These are phyloP conservation scores for Nidula microcarpa DNA, from an alignment of 768 basidiomycete species.

Conservation along the genomic window DNA sequence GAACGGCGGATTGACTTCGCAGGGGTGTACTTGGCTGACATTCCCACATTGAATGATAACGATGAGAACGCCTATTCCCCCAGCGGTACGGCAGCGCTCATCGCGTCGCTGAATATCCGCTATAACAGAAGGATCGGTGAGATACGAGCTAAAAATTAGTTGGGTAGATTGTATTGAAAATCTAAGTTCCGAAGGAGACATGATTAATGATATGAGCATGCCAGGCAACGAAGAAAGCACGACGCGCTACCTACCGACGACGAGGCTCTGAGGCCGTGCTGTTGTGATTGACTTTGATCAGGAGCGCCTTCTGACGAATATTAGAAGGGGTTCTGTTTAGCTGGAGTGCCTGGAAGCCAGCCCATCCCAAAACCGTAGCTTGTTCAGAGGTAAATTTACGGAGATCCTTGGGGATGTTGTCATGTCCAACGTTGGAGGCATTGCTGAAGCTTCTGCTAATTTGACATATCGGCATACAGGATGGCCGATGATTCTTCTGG, in stretches of 20 bases:
- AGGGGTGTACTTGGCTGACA: slow-evolving; percentile 81
- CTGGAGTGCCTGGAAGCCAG: slow-evolving; percentile 81
- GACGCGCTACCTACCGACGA: too few relatives aligned
- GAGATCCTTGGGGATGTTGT: slow-evolving; percentile 65
- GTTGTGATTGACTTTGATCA: slow-evolving; percentile 59
- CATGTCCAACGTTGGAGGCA: slow-evolving; percentile 34
- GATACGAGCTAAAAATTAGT: slow-evolving; percentile 66
- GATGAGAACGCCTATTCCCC: slow-evolving; percentile 74
- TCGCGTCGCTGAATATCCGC: slow-evolving; percentile 78
- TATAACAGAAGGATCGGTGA: slow-evolving; percentile 73
- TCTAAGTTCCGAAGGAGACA: slow-evolving; percentile 28
- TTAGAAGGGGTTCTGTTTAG: slow-evolving; percentile 78
- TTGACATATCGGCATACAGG: slow-evolving; percentile 77
- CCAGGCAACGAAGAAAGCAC: too few relatives aligned
- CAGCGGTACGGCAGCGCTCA: slow-evolving; percentile 69
- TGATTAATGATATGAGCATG: too few relatives aligned
- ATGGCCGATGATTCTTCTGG: slow-evolving; percentile 74
- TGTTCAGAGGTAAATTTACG: slow-evolving; percentile 81
- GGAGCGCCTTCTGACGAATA: slow-evolving; percentile 71
- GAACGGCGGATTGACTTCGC: slow-evolving; percentile 76
- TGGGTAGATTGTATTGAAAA: slow-evolving; percentile 70
- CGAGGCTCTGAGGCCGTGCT: too few relatives aligned
- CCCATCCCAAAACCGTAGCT: slow-evolving; percentile 69
- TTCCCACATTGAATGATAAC: slow-evolving; percentile 75
- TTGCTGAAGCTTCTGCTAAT: slow-evolving; percentile 40